phyloP scores from a whole-genome alignment of 305 asterid species.

The Striga hermonthica region DNA sequence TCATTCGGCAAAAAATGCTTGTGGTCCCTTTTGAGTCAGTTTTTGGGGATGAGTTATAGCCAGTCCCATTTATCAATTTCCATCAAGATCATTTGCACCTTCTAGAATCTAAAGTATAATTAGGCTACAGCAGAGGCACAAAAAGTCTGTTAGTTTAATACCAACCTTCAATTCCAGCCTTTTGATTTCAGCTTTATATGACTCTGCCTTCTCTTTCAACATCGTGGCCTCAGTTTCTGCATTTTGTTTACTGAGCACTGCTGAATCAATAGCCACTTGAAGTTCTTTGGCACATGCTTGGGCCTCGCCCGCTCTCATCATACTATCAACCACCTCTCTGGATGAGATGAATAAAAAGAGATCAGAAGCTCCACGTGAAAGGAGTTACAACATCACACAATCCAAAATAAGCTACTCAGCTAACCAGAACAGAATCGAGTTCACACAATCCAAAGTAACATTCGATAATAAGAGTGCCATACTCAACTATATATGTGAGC shows the following conservation, averaged over 20 bases:
- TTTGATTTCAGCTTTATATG: constrained; percentile 60
- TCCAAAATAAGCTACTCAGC: constrained; percentile 27
- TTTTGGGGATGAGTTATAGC: no score
- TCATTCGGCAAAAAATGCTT: not conserved
- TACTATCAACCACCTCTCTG: constrained; percentile 79
- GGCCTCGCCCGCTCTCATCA: constrained; percentile 67
- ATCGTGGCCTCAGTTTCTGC: constrained; percentile 66
- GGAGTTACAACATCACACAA: constrained; percentile 29
- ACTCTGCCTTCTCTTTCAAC: constrained; percentile 64
- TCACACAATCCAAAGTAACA: constrained; percentile 14
- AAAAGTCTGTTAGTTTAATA: constrained; percentile 25
- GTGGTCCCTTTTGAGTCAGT: no score
- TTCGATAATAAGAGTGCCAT: not conserved
- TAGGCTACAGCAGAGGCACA: constrained; percentile 8
- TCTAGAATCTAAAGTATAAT: constrained; percentile 19
- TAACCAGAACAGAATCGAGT: constrained; percentile 8
- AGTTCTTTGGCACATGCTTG: constrained; percentile 60
- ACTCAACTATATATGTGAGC: constrained; percentile 22
- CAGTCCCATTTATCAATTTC: not conserved
- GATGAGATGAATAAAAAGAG: constrained; percentile 30
- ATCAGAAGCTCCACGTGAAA: constrained; percentile 27
- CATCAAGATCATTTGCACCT: constrained; percentile 16
- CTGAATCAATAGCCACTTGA: constrained; percentile 69
- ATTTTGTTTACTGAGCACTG: constrained; percentile 63
- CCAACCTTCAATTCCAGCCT: constrained; percentile 77